Evolutionary conservation across 78 protist genomes (phyloP), one percentile per base, ranked within the genome.

Genomic region (Bodo saltans): DNA sequence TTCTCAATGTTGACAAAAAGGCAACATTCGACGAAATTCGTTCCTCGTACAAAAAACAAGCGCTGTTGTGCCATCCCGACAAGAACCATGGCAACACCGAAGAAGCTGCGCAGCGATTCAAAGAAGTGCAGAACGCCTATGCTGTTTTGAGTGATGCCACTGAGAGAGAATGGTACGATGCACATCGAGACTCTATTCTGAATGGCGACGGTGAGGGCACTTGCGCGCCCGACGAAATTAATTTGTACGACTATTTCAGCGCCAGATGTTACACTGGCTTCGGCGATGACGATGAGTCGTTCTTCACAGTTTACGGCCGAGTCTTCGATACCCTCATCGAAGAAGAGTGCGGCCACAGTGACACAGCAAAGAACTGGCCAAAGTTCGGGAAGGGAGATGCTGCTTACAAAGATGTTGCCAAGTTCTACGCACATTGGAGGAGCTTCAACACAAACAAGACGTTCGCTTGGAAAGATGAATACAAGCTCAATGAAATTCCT

Each of bases 61-160:
- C 96, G 21, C 74, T 93, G 68, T 27, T 68, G 11, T 84, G 87
- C 91, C 94, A 90, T 88, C 94, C 93, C 42, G 96, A 93, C 86
- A 90, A 89, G 70, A 90, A 93, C 52, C 86, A 70, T 34, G 88
- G 87, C 70, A 72, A 72, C 37, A 12, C 80, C 32, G 83, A 86
- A 11, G 86, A 88, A 0, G 94, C 94, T 3, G 89, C 79, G 33
- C 88, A 90, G 72, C 38, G 32, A 60, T 93, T 93, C 88, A 90
- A 90, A 70, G 93, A 89, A 87, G 68, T 93, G 33, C 87, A 87
- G 42, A 8, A 79, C 40, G 93, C 94, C 34, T 92, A 92, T 71
- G 39, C 70, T 8, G 67, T 85, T 3, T 85, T 92, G 35, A 74
- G 81, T 0, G 95, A 92, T 73, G 41, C 93, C 28, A 69, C 87